Evolutionary conservation across 306 rosid species (phyloP).

Genomic region (Vigna mungo): DNA sequence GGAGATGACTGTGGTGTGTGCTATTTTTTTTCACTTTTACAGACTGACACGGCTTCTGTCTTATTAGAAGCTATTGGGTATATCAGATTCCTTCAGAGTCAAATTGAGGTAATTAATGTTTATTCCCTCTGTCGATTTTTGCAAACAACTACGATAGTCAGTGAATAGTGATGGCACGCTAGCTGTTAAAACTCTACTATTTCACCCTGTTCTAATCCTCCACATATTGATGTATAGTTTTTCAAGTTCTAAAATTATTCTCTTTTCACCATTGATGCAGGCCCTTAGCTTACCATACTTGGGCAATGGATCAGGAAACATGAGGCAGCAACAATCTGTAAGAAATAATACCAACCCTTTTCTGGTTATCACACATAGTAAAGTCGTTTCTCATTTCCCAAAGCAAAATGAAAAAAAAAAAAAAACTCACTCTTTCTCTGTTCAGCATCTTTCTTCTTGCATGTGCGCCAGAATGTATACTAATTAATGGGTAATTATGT

Average conservation of each 20-base stretch:
- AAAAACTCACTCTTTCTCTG: background rate
- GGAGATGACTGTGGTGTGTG: constrained; percentile 56
- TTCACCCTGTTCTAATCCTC: constrained; percentile 41
- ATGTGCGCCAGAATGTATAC: constrained; percentile 32
- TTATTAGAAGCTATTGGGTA: constrained; percentile 99
- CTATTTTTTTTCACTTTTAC: constrained; percentile 64
- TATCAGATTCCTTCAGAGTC: constrained; percentile 99
- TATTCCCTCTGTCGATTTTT: constrained; percentile 42
- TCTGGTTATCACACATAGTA: constrained; percentile 29
- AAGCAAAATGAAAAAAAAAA: constrained; percentile 40
- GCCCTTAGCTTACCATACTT: constrained; percentile 97
- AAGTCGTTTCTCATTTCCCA: constrained; percentile 53
- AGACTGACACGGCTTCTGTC: constrained; percentile 99
- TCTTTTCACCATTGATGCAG: constrained; percentile 61
- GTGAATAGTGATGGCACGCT: constrained; percentile 46
- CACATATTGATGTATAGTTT: background rate
- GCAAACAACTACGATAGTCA: constrained; percentile 53
- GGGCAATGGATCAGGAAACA: constrained; percentile 71
- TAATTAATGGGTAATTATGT: constrained; percentile 45
- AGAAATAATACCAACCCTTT: constrained; percentile 47
- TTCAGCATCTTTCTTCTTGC: constrained; percentile 37
- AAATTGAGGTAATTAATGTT: constrained; percentile 84
- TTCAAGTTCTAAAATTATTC: constrained; percentile 49
- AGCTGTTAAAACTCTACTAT: constrained; percentile 42
- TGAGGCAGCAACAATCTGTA: constrained; percentile 83